These are phyloP conservation scores for Calendula officinalis DNA, from an alignment of 129 eudicot species.

Conservation along the genomic window DNA sequence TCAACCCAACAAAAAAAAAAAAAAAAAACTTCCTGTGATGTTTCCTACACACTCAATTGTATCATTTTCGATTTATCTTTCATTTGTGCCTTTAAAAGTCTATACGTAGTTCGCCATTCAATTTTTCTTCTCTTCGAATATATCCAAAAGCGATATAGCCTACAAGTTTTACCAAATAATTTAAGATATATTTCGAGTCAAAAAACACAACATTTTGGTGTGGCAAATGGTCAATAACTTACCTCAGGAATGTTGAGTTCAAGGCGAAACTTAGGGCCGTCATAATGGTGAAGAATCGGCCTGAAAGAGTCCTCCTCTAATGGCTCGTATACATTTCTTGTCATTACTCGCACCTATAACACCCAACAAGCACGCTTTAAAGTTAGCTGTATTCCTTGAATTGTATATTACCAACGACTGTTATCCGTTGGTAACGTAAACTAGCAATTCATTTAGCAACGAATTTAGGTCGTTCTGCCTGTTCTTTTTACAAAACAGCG, in stretches of 20 bases:
- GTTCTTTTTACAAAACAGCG: too few species aligned
- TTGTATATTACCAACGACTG: too few species aligned
- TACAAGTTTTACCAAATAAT: constrained; percentile 16
- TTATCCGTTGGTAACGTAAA: too few species aligned
- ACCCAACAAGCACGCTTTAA: too few species aligned
- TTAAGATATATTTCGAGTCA: not conserved
- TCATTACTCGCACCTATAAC: constrained; percentile 68
- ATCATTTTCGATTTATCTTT: not conserved
- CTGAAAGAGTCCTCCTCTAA: constrained; percentile 91
- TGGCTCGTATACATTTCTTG: constrained; percentile 78
- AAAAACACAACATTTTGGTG: not conserved
- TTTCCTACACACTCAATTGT: not conserved
- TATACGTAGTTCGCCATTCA: not conserved
- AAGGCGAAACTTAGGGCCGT: constrained; percentile 96
- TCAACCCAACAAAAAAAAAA: too few species aligned
- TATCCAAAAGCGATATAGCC: constrained; percentile 70
- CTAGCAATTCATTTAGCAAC: too few species aligned
- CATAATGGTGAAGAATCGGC: constrained; percentile 95
- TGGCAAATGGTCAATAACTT: constrained; percentile 4
- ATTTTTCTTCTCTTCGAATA: constrained; percentile 53
- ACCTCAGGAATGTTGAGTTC: constrained; percentile 94
- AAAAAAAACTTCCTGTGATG: not conserved
- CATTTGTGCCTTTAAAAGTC: not conserved
- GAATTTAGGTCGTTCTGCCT: too few species aligned
- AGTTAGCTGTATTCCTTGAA: too few species aligned